Conservation (phyloP, 192 early-diverging fungal genomes). For the Phlyctochytrium bullatum region DNA sequence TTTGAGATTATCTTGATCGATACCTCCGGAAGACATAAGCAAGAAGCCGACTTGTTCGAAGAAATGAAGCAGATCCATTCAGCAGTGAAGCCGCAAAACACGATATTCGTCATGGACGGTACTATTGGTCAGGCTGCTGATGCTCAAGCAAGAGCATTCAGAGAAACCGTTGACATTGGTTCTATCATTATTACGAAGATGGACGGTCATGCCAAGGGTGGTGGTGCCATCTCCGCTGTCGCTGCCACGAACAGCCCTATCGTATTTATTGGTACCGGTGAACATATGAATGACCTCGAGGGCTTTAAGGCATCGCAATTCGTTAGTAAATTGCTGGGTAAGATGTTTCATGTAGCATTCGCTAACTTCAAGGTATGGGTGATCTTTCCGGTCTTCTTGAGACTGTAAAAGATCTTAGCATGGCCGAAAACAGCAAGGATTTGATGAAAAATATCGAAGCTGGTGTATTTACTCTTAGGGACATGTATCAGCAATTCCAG, state of each 20-base stretch:
- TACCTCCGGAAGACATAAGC: constrained; percentile 94
- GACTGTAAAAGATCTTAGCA: constrained; percentile 81
- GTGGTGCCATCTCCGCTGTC: constrained; percentile 97
- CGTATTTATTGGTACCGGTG: constrained; percentile 94
- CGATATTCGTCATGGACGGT: constrained; percentile 98
- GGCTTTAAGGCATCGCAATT: constrained; percentile 84
- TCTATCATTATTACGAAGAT: constrained; percentile 97
- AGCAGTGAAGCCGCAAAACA: constrained; percentile 82
- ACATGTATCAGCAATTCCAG: constrained; percentile 93
- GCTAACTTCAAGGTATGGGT: constrained; percentile 70
- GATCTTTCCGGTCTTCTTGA: constrained; percentile 86
- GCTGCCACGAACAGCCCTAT: constrained; percentile 92
- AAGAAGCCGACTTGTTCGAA: constrained; percentile 89
- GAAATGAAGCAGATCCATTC: constrained; percentile 94
- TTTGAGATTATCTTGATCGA: constrained; percentile 99
- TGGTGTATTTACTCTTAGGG: constrained; percentile 84
- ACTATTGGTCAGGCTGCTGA: constrained; percentile 98
- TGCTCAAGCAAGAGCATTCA: constrained; percentile 86
- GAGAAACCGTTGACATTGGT: constrained; percentile 87
- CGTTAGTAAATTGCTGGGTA: constrained; percentile 85
- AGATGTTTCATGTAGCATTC: constrained; percentile 3
- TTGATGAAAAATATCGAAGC: constrained; percentile 88
- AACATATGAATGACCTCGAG: constrained; percentile 95
- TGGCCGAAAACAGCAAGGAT: constrained; percentile 76
- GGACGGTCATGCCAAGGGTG: constrained; percentile 98